Conservation (phyloP, 352 stramenopile genomes). For the Globisporangium acanthophoron region DNA sequence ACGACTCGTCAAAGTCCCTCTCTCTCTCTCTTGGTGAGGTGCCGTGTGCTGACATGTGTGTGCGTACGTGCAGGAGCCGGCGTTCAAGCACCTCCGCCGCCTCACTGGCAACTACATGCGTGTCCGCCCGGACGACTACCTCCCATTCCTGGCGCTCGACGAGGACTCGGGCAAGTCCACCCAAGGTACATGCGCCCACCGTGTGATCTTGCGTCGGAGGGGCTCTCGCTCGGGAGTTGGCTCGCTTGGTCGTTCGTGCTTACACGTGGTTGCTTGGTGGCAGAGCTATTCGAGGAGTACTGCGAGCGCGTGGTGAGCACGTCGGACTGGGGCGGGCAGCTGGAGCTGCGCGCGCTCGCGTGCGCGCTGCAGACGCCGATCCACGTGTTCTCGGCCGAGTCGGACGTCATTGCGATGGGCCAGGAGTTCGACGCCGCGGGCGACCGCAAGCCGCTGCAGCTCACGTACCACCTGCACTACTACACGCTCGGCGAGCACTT, state of each 20-base stretch:
- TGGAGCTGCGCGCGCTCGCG: conserved; percentile 93
- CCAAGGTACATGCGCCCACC: conserved; percentile 14
- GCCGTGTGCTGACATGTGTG: neutral
- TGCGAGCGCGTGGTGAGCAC: conserved; percentile 87
- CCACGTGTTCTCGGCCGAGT: conserved; percentile 89
- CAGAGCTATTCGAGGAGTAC: conserved; percentile 89
- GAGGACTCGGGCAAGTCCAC: conserved; percentile 33
- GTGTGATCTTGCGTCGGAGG: neutral
- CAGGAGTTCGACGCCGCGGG: conserved; percentile 52
- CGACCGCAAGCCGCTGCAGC: conserved; percentile 69
- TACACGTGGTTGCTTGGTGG: neutral
- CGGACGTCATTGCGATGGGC: conserved; percentile 87
- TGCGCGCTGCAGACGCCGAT: conserved; percentile 86
- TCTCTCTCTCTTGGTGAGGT: neutral
- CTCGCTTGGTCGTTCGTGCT: neutral
- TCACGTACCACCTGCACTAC: conserved; percentile 97
- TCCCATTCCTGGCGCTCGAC: conserved; percentile 86
- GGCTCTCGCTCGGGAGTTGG: neutral
- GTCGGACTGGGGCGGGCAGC: conserved; percentile 95
- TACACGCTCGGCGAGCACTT: conserved; percentile 99
- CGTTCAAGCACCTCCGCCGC: conserved; percentile 64
- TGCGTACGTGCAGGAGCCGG: conserved; percentile 15
- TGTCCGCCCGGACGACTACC: conserved; percentile 86
- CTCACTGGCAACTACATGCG: conserved; percentile 79
- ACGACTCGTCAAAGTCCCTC: neutral